Base-by-base conservation (phyloP, 768 basidiomycete genomes). In the Jaapia argillacea region DNA sequence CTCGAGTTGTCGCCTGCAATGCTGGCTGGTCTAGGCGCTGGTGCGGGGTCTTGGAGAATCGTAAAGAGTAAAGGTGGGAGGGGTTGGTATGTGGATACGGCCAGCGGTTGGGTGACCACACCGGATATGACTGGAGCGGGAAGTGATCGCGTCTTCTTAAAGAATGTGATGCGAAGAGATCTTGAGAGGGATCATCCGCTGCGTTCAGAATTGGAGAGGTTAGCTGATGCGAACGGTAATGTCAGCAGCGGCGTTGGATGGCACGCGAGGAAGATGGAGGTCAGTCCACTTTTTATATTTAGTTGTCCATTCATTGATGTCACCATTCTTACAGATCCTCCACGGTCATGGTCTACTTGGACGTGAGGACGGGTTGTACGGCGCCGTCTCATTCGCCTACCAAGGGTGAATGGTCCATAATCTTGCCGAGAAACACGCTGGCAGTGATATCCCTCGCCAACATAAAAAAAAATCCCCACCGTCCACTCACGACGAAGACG, bases 251-350 rank as follows among this genome's bases (percentile, higher is more conserved):
- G 84, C 3, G 77, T 94, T 4, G 94, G 94, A 1, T 98, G 93
- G 92, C 91, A 96, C 63, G 81, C 87, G 18, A 67, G 93, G 45
- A 99, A 99, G 66, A 91, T 96, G 88, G 92, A 96, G 77, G 87
- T 89, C 53, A 45, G 81, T 65, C n/a, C 21, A 48, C 39, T 24
- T 35, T 14, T 48, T 4, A 35, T 39, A 40, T 16, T 14, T 46
- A 25, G 16, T 43, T 20, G 22, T 20, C 6, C 21, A 10, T 14
- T 24, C 25, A 23, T 45, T 48, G 24, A 47, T 45, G 24, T 26
- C 51, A 44, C n/a, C 36, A 25, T 14, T 26, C 7, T 16, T 16
- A 3, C 36, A 41, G 45, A 27, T 97, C 20, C 60, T 99, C 45
- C 83, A 86, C 54, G 94, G 92, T 3, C 71, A 84, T 54, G 94